Base-by-base conservation (phyloP, 139 green algal genomes). In the Desmodesmus armatus region DNA sequence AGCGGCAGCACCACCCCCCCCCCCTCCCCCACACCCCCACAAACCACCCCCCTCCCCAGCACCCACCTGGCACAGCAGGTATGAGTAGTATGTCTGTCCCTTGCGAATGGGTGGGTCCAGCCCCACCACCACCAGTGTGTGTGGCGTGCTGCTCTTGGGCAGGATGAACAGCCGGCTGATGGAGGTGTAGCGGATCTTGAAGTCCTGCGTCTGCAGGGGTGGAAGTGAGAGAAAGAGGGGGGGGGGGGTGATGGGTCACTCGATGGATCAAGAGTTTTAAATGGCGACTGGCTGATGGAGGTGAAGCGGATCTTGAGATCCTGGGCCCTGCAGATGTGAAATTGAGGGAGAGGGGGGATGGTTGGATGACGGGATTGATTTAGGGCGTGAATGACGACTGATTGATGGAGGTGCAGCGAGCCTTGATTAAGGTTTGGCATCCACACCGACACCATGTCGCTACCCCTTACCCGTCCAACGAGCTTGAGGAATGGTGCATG, bases 61-160 rank as follows among this genome's bases (percentile, higher is more conserved):
- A 84, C 83, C 83, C n/a, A n/a, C n/a, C n/a, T 91, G 95, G 81
- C 90, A 95, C 60, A 99, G 90, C 70, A 99, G 91, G 93, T 97
- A 93, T 39, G 90, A 91, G 90, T 99, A 99, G 91, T 95, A 98
- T 33, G 97, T 99, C 91, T 99, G 94, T 1, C 96, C 96, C 89
- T 99, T 99, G 47, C 96, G 91, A 85, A 99, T 98, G 69, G 97
- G 97, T 19, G 96, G 96, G 87, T 99, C 97, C 40, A 99, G 91
- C 7, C 88, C 91, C 49, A 98, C 88, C 49, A 96, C 93, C 29
- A 98, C 96, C 41, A 98, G 86, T 17, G 96, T 99, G 87, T 98
- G 94, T 0, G 96, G 94, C 23, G 92, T 90, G 87, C 96, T 94
- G 35, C 85, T 75, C 88, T 98, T 98, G 75, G 97, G 97, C 80